These are phyloP conservation scores for Cicer judaicum DNA, from an alignment of 306 rosid genomes.

Conservation along the genomic window DNA sequence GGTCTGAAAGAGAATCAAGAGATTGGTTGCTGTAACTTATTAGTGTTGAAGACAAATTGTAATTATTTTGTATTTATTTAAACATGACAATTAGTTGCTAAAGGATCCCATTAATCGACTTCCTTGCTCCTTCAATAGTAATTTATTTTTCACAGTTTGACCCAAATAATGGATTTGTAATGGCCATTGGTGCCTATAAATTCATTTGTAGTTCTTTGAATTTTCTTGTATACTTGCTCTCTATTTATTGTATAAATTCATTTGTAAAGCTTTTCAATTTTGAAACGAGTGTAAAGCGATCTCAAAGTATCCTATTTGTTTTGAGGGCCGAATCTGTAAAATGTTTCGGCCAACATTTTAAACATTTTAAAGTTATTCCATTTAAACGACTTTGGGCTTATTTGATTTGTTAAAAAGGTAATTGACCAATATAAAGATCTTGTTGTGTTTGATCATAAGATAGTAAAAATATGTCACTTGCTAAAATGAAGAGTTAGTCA, in stretches of 20 bases:
- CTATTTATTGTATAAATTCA: not conserved
- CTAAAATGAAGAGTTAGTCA: too few relatives aligned
- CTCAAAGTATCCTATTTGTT: not conserved
- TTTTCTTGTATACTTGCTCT: not conserved
- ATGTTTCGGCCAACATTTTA: not conserved
- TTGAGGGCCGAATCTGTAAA: not conserved
- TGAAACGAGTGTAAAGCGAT: not conserved
- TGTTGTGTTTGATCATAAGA: too few relatives aligned
- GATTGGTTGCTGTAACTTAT: not conserved
- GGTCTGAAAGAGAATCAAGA: slow-evolving; percentile 14
- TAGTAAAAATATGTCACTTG: too few relatives aligned
- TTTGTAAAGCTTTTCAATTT: too few relatives aligned
- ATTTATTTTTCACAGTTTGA: not conserved
- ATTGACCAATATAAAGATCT: too few relatives aligned
- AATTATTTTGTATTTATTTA: not conserved
- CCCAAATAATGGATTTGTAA: slow-evolving; percentile 1
- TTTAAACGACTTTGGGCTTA: too few relatives aligned
- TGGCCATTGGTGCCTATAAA: not conserved
- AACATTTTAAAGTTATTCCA: too few relatives aligned
- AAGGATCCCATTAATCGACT: not conserved
- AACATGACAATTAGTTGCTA: not conserved
- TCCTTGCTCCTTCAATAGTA: not conserved
- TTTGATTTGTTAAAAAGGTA: too few relatives aligned
- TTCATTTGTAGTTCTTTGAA: not conserved
- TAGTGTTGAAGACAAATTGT: not conserved